These are phyloP conservation scores for Penicillium sp. DNA, from an alignment of 2,329 filamentous ascomycete genomes.

Conservation along the genomic window DNA sequence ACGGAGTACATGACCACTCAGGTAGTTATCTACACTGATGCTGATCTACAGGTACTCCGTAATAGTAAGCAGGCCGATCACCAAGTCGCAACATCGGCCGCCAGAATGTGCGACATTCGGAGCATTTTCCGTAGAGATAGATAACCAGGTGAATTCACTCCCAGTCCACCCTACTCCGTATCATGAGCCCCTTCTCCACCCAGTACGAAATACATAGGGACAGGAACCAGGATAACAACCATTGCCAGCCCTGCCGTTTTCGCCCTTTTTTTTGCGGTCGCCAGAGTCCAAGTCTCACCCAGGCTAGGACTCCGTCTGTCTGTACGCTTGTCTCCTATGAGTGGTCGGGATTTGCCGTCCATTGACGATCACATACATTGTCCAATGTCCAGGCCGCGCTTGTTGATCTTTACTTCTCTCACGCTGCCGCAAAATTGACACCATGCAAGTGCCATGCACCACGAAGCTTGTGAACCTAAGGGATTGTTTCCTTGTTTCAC, in stretches of 20 bases:
- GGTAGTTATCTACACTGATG: neutral
- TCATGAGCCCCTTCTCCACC: slow-evolving; percentile 16
- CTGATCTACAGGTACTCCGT: slow-evolving; percentile 1
- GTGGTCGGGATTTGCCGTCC: slow-evolving; percentile 5
- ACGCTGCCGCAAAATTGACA: slow-evolving; percentile 6
- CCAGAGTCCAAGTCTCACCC: neutral
- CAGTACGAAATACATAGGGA: slow-evolving; percentile 11
- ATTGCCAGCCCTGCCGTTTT: slow-evolving; percentile 16
- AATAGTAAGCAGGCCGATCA: slow-evolving; percentile 14
- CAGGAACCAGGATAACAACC: slow-evolving; percentile 4
- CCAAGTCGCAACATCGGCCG: slow-evolving; percentile 1
- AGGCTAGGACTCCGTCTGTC: too few species aligned
- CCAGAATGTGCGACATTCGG: slow-evolving; percentile 15
- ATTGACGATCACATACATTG: slow-evolving; percentile 5
- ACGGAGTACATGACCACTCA: neutral
- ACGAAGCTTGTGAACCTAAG: neutral
- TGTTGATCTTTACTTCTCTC: slow-evolving; percentile 14
- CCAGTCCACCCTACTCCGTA: slow-evolving; percentile 16
- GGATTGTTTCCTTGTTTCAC: slow-evolving; percentile 1
- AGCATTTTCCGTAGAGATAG: slow-evolving; percentile 26
- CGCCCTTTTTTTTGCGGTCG: slow-evolving; percentile 8
- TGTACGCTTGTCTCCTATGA: slow-evolving; percentile 5
- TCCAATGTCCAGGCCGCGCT: neutral
- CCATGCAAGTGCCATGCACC: slow-evolving; percentile 19
- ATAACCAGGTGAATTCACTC: slow-evolving; percentile 21